A percentile compares a stretch with the other conserved stretches of the same genome.
These are phyloP conservation scores for Dothideomycetidae sp. DNA, from an alignment of 2,329 filamentous ascomycete genomes.

Conservation along the genomic window DNA sequence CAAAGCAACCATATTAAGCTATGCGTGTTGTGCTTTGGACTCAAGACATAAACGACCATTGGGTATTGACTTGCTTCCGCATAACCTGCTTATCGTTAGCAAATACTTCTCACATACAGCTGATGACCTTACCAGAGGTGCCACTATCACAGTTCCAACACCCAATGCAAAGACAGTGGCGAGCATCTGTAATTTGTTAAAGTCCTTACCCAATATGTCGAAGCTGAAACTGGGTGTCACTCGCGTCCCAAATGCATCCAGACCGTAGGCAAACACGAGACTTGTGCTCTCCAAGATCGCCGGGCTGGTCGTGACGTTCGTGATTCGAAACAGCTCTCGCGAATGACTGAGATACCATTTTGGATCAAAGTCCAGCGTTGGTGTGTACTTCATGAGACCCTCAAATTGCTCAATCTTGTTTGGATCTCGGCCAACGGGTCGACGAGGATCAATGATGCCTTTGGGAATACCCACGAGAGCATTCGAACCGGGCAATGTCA, in stretches of 20 bases:
- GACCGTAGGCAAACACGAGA: constrained; percentile 72
- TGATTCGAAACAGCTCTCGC: constrained; percentile 64
- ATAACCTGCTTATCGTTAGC: constrained; percentile 28
- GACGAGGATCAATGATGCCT: constrained; percentile 65
- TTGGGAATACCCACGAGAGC: constrained; percentile 69
- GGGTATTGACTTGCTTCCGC: constrained; percentile 53
- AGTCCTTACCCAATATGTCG: constrained; percentile 83
- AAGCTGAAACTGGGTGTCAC: constrained; percentile 81
- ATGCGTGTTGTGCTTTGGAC: no score
- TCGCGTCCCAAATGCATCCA: constrained; percentile 77
- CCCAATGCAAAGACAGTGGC: constrained; percentile 69
- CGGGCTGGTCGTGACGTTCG: constrained; percentile 57
- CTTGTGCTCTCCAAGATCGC: constrained; percentile 84
- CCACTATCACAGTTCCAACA: constrained; percentile 60
- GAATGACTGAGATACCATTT: constrained; percentile 68
- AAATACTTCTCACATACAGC: constrained; percentile 1
- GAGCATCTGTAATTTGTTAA: constrained; percentile 78
- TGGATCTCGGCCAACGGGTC: constrained; percentile 72
- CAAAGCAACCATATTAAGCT: no score
- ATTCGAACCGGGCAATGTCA: constrained; percentile 57
- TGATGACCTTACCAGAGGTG: constrained; percentile 61
- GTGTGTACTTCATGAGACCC: constrained; percentile 61
- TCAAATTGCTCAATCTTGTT: constrained; percentile 69
- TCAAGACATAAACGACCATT: constrained; percentile 38
- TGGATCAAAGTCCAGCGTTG: constrained; percentile 70